A percentile compares a stretch with the other conserved stretches of the same genome.
These are phyloP conservation scores for Gynostemma pentaphyllum DNA, from an alignment of 306 rosid species.

Conservation along the genomic window DNA sequence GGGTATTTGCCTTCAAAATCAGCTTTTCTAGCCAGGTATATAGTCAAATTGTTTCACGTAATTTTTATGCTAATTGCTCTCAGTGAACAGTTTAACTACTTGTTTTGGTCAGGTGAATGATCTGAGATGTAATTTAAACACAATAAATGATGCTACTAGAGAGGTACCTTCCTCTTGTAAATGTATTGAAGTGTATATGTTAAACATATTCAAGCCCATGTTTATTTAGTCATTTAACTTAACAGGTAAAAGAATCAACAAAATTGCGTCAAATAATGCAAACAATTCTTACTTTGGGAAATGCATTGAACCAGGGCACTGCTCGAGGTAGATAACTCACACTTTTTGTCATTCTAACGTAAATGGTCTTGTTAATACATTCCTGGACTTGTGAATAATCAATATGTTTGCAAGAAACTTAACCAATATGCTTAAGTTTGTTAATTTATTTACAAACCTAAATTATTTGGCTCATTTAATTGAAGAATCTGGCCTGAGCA, in stretches of 20 bases:
- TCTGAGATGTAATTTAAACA: slow-evolving; percentile 52
- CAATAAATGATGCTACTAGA: slow-evolving; percentile 72
- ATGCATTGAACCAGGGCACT: slow-evolving; percentile 96
- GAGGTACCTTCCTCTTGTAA: slow-evolving; percentile 44
- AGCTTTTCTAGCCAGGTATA: slow-evolving; percentile 79
- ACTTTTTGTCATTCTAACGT: background rate
- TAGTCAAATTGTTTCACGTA: background rate
- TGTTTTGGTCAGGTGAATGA: slow-evolving; percentile 54
- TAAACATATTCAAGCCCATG: slow-evolving; percentile 10
- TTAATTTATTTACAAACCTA: background rate
- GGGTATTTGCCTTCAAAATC: slow-evolving; percentile 93
- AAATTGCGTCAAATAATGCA: slow-evolving; percentile 97
- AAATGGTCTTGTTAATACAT: background rate
- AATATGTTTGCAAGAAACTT: background rate
- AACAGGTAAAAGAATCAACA: slow-evolving; percentile 85
- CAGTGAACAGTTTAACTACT: background rate
- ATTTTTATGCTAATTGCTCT: background rate
- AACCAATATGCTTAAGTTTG: background rate
- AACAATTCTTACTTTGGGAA: slow-evolving; percentile 93
- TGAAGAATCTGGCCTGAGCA: too few relatives aligned
- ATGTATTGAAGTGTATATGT: slow-evolving; percentile 5
- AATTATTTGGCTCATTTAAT: too few relatives aligned
- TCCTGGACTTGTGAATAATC: background rate
- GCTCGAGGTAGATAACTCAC: slow-evolving; percentile 55
- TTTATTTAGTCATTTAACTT: slow-evolving; percentile 15